Conservation (phyloP, 768 basidiomycete genomes). For the Trametes elegans region DNA sequence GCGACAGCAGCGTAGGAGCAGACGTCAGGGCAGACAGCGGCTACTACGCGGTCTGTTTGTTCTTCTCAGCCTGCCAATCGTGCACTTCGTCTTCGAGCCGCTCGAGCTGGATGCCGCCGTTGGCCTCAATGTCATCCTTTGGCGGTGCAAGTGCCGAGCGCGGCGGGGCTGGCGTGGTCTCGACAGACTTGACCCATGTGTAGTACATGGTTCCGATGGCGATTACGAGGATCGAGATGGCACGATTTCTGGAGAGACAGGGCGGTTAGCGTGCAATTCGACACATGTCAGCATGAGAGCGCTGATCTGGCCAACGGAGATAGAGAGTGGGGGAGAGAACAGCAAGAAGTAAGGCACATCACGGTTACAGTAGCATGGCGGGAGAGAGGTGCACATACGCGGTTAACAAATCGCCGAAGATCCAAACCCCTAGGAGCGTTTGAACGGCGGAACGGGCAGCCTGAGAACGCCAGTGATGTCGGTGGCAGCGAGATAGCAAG, state of each 20-base stretch:
- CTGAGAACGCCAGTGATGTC: constrained; percentile 33
- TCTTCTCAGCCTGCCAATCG: constrained; percentile 30
- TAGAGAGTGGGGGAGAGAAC: not conserved
- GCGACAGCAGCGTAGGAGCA: not conserved
- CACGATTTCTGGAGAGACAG: constrained; percentile 49
- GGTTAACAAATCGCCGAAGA: constrained; percentile 74
- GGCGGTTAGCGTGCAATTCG: not conserved
- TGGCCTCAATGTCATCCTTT: constrained; percentile 40
- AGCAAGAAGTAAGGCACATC: not conserved
- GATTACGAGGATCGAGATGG: constrained; percentile 63
- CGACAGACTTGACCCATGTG: constrained; percentile 51
- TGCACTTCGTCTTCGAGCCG: constrained; percentile 25
- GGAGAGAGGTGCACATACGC: constrained; percentile 47
- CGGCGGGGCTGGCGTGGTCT: constrained; percentile 25
- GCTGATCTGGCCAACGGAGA: not conserved
- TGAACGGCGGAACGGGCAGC: constrained; percentile 83
- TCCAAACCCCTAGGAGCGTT: constrained; percentile 73
- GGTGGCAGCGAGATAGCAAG: not conserved
- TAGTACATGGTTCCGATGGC: constrained; percentile 69
- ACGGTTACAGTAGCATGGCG: not conserved
- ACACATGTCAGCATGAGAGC: not conserved
- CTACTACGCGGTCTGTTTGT: constrained; percentile 12
- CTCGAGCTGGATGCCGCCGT: constrained; percentile 23
- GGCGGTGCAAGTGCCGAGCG: constrained; percentile 22
- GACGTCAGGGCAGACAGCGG: not conserved